phyloP scores from a whole-genome alignment of 257 asterid genomes.

The Solanum medicagineum region DNA sequence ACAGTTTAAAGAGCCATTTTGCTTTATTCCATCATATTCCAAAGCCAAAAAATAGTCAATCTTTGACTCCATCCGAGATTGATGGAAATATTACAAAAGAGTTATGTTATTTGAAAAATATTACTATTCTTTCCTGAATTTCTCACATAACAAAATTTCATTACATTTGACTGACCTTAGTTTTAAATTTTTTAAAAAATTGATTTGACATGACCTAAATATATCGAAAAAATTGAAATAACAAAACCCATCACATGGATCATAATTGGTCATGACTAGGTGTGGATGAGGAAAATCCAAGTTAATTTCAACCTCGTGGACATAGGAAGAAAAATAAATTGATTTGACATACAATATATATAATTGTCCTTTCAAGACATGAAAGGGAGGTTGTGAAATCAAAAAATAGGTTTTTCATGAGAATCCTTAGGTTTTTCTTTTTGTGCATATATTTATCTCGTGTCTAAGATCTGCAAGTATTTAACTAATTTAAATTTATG shows the following conservation, averaged over 20 bases:
- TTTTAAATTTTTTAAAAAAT: too few relatives aligned
- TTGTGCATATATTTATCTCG: background rate
- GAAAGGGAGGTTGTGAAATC: background rate
- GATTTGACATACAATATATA: background rate
- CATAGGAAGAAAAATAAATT: background rate
- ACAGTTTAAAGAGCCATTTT: too few relatives aligned
- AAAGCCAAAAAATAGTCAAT: too few relatives aligned
- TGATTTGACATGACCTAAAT: background rate
- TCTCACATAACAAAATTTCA: too few relatives aligned
- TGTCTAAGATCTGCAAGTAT: rapidly evolving
- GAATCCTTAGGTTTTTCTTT: background rate
- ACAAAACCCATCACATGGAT: background rate
- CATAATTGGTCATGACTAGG: background rate
- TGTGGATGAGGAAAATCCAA: background rate
- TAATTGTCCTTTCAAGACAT: background rate
- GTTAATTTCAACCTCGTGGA: background rate
- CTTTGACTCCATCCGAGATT: too few relatives aligned
- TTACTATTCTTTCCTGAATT: too few relatives aligned
- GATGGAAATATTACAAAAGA: too few relatives aligned
- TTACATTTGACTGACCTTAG: too few relatives aligned
- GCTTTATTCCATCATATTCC: too few relatives aligned
- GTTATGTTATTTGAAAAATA: too few relatives aligned
- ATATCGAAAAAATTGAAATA: background rate
- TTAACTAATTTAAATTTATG: background rate
- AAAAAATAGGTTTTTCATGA: background rate